Conservation (phyloP, 2,329 filamentous ascomycete genomes). For the Botrytis hyacinthi region DNA sequence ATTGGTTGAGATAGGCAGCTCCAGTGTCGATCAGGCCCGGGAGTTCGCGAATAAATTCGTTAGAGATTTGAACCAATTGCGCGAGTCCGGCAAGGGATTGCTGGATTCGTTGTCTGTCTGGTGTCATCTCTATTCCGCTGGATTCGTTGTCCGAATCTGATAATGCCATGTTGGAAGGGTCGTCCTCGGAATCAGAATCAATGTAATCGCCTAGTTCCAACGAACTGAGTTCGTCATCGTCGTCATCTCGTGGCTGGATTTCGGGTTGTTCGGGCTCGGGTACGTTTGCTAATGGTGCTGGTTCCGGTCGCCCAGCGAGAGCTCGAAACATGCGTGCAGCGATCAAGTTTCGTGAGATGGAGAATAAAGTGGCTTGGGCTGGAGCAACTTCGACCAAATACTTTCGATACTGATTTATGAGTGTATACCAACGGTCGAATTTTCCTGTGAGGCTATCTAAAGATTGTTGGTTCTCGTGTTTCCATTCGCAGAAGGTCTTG, state of each 20-base stretch:
- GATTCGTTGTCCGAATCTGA: background rate
- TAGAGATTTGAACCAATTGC: background rate
- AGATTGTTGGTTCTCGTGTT: background rate
- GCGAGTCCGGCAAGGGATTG: background rate
- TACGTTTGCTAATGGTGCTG: no score
- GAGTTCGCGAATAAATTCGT: background rate
- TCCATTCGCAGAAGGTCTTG: background rate
- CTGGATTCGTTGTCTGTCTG: background rate
- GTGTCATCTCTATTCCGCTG: background rate
- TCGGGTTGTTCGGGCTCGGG: background rate
- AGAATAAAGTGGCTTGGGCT: background rate
- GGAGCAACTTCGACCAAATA: background rate
- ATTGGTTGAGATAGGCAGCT: background rate
- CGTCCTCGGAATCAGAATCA: background rate
- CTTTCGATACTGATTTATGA: background rate
- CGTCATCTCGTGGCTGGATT: background rate
- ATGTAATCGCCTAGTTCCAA: background rate
- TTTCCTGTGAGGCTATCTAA: fast-evolving
- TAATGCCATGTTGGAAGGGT: background rate
- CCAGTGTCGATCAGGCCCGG: background rate
- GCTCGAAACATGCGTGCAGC: background rate
- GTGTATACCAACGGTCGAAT: background rate
- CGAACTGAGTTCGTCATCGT: background rate
- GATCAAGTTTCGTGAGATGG: background rate
- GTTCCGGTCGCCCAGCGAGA: background rate